Conservation (phyloP, 2,329 filamentous ascomycete genomes). For the Ilyonectria mors-panacis region DNA sequence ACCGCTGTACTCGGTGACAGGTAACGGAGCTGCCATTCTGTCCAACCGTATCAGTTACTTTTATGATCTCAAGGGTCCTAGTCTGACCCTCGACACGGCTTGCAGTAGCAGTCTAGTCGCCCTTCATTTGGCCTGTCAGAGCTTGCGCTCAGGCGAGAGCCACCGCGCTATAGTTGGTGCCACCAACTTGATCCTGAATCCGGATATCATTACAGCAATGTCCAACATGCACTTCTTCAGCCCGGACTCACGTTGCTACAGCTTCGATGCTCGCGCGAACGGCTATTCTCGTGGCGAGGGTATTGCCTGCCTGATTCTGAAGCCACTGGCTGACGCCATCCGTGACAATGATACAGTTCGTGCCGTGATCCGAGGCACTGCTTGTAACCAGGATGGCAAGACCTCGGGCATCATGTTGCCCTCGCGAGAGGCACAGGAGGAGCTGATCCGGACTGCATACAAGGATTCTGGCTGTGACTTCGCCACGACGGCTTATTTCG, state of each 20-base stretch:
- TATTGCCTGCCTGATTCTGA: slow-evolving; percentile 56
- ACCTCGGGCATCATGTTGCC: slow-evolving; percentile 58
- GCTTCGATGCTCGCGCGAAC: slow-evolving; percentile 56
- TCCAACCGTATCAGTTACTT: slow-evolving; percentile 27
- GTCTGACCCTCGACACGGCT: slow-evolving; percentile 18
- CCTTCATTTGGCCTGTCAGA: slow-evolving; percentile 32
- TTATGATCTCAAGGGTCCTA: slow-evolving; percentile 21
- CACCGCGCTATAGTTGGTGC: slow-evolving; percentile 44
- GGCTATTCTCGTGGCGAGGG: slow-evolving; percentile 64
- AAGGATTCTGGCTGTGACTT: slow-evolving; percentile 33
- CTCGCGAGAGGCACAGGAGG: slow-evolving; percentile 49
- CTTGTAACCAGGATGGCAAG: slow-evolving; percentile 57
- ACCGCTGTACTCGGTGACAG: slow-evolving; percentile 9
- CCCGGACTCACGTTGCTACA: slow-evolving; percentile 41
- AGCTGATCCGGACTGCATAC: slow-evolving; percentile 52
- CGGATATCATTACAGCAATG: slow-evolving; percentile 42
- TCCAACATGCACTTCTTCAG: slow-evolving; percentile 43
- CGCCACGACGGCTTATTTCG: slow-evolving; percentile 37
- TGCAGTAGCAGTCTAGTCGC: slow-evolving; percentile 25
- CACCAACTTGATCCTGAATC: slow-evolving; percentile 42
- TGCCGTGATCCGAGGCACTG: slow-evolving; percentile 53
- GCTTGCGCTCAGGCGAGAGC: slow-evolving; percentile 31
- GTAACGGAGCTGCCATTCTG: slow-evolving; percentile 23
- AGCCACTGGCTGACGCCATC: slow-evolving; percentile 59
- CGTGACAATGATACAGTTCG: slow-evolving; percentile 57